Conservation (phyloP, 192 early-diverging fungal species). For the Diversispora epigaea region DNA sequence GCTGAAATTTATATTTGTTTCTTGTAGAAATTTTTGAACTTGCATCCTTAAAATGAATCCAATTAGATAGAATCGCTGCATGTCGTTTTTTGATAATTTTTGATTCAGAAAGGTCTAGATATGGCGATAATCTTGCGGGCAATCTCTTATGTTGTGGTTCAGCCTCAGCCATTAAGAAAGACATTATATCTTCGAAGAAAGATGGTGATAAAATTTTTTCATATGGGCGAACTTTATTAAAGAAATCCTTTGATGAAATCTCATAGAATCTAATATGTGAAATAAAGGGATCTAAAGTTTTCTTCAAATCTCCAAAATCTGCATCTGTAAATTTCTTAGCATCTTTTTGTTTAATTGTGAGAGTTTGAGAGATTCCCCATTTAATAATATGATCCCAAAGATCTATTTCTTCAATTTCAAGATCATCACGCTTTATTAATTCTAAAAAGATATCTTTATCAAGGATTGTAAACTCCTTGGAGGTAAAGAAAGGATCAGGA, state of each 20-base stretch:
- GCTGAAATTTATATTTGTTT: neutral
- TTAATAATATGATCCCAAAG: slow-evolving; percentile 18
- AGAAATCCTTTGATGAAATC: too few species aligned
- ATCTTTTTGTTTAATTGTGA: neutral
- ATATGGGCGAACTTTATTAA: too few species aligned
- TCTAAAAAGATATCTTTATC: neutral
- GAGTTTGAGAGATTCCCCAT: slow-evolving; percentile 13
- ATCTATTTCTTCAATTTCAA: too few species aligned
- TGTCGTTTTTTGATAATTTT: neutral
- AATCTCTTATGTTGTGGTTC: too few species aligned
- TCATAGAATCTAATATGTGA: too few species aligned
- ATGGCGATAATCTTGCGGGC: too few species aligned
- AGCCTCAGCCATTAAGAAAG: too few species aligned
- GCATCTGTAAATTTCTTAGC: neutral
- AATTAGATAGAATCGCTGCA: neutral
- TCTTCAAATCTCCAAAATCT: slow-evolving; percentile 3
- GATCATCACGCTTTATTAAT: too few species aligned
- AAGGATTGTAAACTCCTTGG: slow-evolving; percentile 3
- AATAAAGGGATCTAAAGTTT: neutral
- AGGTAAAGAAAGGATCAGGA: slow-evolving; percentile 12
- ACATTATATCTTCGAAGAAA: too few species aligned
- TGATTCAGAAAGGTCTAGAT: too few species aligned
- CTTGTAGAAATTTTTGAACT: neutral
- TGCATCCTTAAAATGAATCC: too few species aligned
- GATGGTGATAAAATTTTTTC: too few species aligned